A percentile compares a stretch with the other conserved stretches of the same genome.
These are phyloP conservation scores for Helotiales sp. DNA, from an alignment of 2,329 filamentous ascomycete genomes.

Conservation along the genomic window DNA sequence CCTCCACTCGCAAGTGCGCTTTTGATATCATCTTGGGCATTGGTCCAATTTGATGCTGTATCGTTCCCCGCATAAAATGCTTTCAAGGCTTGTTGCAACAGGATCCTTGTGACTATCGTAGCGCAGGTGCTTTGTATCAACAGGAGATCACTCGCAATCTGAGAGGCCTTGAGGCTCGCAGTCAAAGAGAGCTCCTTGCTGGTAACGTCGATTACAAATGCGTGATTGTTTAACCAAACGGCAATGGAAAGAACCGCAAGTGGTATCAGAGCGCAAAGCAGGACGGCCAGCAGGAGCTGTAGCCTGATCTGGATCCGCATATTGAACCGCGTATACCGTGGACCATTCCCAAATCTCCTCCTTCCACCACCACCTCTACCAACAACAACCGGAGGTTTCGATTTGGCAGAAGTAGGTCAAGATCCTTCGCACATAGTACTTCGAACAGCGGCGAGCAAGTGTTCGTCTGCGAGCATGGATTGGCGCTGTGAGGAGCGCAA, in stretches of 20 bases:
- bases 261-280: slow-evolving; percentile 71
- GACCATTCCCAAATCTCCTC: neutral
- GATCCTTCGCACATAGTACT: neutral
- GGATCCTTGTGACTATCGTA: slow-evolving; percentile 67
- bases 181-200: slow-evolving; percentile 69
- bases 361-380: neutral
- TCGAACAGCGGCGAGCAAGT: neutral
- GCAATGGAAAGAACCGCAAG: slow-evolving; percentile 80
- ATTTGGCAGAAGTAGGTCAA: neutral
- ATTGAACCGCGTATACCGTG: slow-evolving; percentile 10
- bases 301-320: slow-evolving; percentile 89
- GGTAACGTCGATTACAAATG: slow-evolving; percentile 58
- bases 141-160: slow-evolving; percentile 75
- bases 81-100: slow-evolving; percentile 55
- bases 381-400: neutral
- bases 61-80: slow-evolving; percentile 57
- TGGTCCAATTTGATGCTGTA: slow-evolving; percentile 58
- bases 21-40: slow-evolving; percentile 63
- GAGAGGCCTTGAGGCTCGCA: slow-evolving; percentile 82
- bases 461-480: neutral
- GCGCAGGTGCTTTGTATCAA: slow-evolving; percentile 74
- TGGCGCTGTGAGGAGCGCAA: neutral
- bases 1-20: slow-evolving; percentile 65
- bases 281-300: slow-evolving; percentile 79
- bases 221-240: slow-evolving; percentile 58